Evolutionary conservation across 2,329 filamentous ascomycete species (phyloP), one percentile per base, ranked within the genome.

Genomic region (Phialophora expanda): DNA sequence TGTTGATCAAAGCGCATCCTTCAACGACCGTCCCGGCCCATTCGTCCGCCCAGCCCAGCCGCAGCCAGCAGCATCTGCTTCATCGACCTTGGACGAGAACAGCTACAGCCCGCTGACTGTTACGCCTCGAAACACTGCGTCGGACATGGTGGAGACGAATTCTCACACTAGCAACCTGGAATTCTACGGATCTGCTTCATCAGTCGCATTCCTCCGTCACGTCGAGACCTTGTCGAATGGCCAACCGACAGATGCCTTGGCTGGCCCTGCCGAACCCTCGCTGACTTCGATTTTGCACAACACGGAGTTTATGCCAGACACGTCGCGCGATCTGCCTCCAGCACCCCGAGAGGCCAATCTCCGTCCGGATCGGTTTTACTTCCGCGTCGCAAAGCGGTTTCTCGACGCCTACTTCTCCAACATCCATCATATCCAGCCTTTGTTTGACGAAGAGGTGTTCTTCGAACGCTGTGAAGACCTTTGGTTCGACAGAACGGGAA

Each of bases 181-280:
- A 66, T 83, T 82, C 44, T 81, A 83, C 65, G 81, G 82, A 3
- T 81, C 78, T 65, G 80, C 81, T 1, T 83, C 82, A 0, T 80
- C 79, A 1, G 78, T 81, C 1, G 80, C 81, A 3, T 75, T 82
- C 2, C 74, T 83, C 9, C 62, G 66, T 3, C 66, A 68, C 12
- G 30, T 68, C 14, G 80, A 78, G 1, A 78, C 79, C 59, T 71
- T 83, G 3, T 62, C 76, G 74, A 60, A 66, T 71, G 2, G 71
- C 73, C 3, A 75, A 74, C 2, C 73, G 72, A 26, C 62, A 22
- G 56, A 22, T 51, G 30, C 22, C 30, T 48, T n/a, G 9, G 20
- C 14, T 61, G 63, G 6, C 71, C 3, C 24, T 2, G 24, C 24
- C 24, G 24, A 69, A 11, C 68, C 69, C 1, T 72, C 75, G 9